Evolutionary conservation across 306 rosid species (phyloP), one percentile per base, ranked within the genome.

Genomic region (Cucumis hystrix): DNA sequence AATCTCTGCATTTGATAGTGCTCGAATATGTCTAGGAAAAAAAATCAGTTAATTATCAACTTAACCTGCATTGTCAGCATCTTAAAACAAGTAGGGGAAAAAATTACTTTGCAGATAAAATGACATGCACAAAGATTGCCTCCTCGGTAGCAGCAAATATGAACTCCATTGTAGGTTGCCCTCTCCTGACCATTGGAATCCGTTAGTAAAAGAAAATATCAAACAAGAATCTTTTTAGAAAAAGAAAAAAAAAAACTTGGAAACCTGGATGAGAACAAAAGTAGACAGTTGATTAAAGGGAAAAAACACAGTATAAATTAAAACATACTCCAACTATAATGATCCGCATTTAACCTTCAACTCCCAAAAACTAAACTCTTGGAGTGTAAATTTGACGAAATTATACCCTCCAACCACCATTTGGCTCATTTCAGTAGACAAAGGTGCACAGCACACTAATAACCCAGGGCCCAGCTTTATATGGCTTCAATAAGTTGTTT

Each of bases 141-240:
- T 95, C 99, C 80, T 92, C 97, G 12, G 91, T 90, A 54, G 97
- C 97, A 86, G 97, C 83, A 92, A 95, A 92, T 61, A 88, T 81
- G 85, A 95, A 95, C 82, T 95, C 99, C 72, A 95, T 57, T 7
- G 87, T 87, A 58, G 96, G 97, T 76, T 88, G 97, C 61, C 99
- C 99, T 87, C 91, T 90, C 90, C 98, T 94, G 87, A 73, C 82
- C 79, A 83, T 74, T 81, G 66, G 69, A 75, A 87, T n/a, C 77
- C 76, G 82, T 84, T 59, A 83, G 79, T 65, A 69, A 79, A 74
- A 60, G 69, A 25, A 23, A 59, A 59, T 7, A 59, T 21, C 41
- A 59, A 82, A 69, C 79, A 63, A 30, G 8, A 4, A 55, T 55
- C 9, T 51, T 55, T 55, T 55, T 56, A 56, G 25, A n/a, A n/a